Evolutionary conservation across 768 basidiomycete species (phyloP).

Genomic region (Tremella mesenterica): DNA sequence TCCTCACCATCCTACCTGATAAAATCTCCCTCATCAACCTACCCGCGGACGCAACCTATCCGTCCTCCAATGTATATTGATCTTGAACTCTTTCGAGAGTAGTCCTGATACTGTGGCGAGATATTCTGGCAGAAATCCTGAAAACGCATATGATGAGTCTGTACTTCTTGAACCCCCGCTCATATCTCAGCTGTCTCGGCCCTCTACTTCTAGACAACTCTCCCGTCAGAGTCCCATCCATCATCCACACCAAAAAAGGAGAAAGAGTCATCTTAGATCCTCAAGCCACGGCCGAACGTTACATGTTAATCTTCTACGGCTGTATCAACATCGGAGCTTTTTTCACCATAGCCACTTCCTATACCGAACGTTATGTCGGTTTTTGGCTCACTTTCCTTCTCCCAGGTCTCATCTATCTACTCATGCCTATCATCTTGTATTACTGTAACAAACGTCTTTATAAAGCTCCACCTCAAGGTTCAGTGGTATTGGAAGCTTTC

Average conservation of each 20-base stretch:
- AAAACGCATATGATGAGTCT: too few relatives aligned
- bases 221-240: constrained; percentile 28
- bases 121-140: too few relatives aligned
- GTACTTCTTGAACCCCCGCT: too few relatives aligned
- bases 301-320: constrained; percentile 20
- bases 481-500: constrained; percentile 37
- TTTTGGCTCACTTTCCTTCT: constrained; percentile 43
- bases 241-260: constrained; percentile 28
- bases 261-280: constrained; percentile 42
- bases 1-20: too few relatives aligned
- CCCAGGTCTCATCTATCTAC: constrained; percentile 40
- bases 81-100: too few relatives aligned
- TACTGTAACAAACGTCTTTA: constrained; percentile 30
- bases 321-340: constrained; percentile 44
- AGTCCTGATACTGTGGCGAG: too few relatives aligned
- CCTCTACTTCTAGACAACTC: constrained; percentile 43
- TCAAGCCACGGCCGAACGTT: constrained; percentile 29
- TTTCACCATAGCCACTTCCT: constrained; percentile 39
- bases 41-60: too few relatives aligned
- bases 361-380: constrained; percentile 40
- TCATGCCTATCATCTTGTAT: constrained; percentile 40
- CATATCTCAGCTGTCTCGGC: too few relatives aligned
- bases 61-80: too few relatives aligned
- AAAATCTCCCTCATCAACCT: too few relatives aligned
- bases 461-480: constrained; percentile 41